Evolutionary conservation across 345 rosid genomes (phyloP), one percentile per base, ranked within the genome.

Genomic region (Lumnitzera racemosa): DNA sequence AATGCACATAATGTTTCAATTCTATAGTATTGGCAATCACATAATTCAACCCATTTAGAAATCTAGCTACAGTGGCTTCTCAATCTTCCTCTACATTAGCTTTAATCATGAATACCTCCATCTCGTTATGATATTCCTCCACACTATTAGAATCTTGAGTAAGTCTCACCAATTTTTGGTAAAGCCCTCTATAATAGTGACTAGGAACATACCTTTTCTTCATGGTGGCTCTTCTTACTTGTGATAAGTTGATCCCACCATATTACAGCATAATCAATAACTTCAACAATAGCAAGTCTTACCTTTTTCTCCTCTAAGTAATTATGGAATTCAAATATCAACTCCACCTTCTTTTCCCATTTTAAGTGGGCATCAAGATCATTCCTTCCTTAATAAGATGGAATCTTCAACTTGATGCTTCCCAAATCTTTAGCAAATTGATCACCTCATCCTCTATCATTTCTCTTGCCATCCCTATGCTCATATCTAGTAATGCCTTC

Each of bases 301-400:
- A 20, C 20, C 20, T 20, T 61, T 43, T 61, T 68, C 1, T 4
- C 13, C 17, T 68, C 0, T 3, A 0, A 68, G 9, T 61, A 67
- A 13, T n/a, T 36, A 12, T 61, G 57, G 15, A 17, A 61, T 24
- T 55, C 49, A 53, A 67, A 54, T 2, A 60, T 13, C 15, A 60
- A n/a, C 24, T 67, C 66, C 17, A 43, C 15, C 9, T 16, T 0
- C 47, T 3, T 59, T 55, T 25, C 20, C 20, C 50, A 60, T 13
- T 53, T 48, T 0, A 67, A 13, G 24, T 60, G 60, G 2, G 36
- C 50, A 11, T 67, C 2, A 1, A 10, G 60, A 15, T 67, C 55
- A 23, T 16, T 53, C 50, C 47, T 67, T 0, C 41, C 65, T 53
- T 54, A 1, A 20, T 3, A 27, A 27, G 4, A 20, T 20, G 1